phyloP scores from a whole-genome alignment of 1,139 yeast species.

The Kluyveromyces marxianus region DNA sequence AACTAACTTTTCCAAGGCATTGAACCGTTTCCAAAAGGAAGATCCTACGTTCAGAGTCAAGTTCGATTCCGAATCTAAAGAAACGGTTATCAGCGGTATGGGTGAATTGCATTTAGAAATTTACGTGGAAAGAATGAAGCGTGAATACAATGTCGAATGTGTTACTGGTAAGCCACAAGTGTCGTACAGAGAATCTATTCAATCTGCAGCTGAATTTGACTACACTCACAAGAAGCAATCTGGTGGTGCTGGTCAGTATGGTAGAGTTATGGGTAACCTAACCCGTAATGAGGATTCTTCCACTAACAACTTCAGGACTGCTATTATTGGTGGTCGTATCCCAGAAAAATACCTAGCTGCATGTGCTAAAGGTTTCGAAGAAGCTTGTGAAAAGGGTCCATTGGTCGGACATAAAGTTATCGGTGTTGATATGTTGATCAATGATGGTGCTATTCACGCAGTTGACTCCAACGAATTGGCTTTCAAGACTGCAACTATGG shows the following conservation, averaged over 20 bases:
- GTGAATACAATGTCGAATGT: constrained; percentile 96
- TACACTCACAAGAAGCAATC: constrained; percentile 95
- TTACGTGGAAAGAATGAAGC: constrained; percentile 94
- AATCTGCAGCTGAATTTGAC: constrained; percentile 70
- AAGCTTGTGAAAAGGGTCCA: constrained; percentile 93
- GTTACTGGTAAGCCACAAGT: constrained; percentile 96
- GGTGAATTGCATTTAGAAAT: constrained; percentile 96
- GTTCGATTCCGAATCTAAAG: constrained; percentile 87
- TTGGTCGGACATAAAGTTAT: constrained; percentile 88
- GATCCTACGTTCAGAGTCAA: constrained; percentile 96
- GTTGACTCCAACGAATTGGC: constrained; percentile 97
- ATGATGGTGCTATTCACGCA: constrained; percentile 96
- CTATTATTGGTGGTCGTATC: constrained; percentile 93
- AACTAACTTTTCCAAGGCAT: constrained; percentile 86
- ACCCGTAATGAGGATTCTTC: constrained; percentile 49
- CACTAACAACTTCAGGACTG: constrained; percentile 66
- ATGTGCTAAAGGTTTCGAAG: constrained; percentile 93
- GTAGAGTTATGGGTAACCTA: constrained; percentile 88
- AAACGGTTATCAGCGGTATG: constrained; percentile 96
- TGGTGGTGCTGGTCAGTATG: constrained; percentile 99
- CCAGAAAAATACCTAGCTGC: constrained; percentile 92
- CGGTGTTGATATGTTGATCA: constrained; percentile 87
- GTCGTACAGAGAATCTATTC: constrained; percentile 91
- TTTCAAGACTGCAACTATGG: constrained; percentile 84
- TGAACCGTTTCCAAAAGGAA: constrained; percentile 95